Evolutionary conservation across 805 yeast genomes (phyloP), one percentile per base, ranked within the genome.

Genomic region (Kodamaea jinghongensis): DNA sequence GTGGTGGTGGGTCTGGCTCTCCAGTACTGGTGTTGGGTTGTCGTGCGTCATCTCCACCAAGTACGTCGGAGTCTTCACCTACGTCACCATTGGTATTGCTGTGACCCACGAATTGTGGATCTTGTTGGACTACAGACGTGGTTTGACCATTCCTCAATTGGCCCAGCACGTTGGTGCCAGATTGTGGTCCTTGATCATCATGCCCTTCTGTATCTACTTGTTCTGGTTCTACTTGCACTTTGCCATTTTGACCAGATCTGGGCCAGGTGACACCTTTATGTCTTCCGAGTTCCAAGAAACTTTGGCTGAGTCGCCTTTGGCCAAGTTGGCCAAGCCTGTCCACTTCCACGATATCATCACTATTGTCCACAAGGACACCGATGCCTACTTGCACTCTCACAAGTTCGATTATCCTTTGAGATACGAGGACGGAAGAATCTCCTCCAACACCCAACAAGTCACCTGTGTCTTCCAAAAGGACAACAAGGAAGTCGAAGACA

Each of bases 251-350:
- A 75, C 66, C 51, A 82, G 77, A 50, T 90, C 98, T 2, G 99
- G 99, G 20, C 93, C 97, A 4, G 99, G 99, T 46, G 97, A 93
- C 59, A 73, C 75, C 2, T 89, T 91, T 60, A 93, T 93, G 99
- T 79, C 93, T n/a, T 74, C 93, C 5, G 90, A 84, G 44, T 93
- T 93, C 74, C 98, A 93, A 67, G 96, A 88, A 55, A 83, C 96
- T 25, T 73, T 93, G 38, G 82, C 79, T 27, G 99, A 93, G 57
- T 86, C 90, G 36, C 80, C 86, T 16, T 60, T 86, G 53, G 86
- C 91, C 10, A 75, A 65, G 51, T 78, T 78, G 22, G 78, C 96
- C 2, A 81, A 78, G 51, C 79, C 75, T 25, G 78, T 93, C 31
- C 77, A 88, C 51, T 91, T 74, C 58, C 75, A 78, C 55, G 98